Evolutionary conservation across 805 yeast species (phyloP).

Genomic region (Yarrowia bubula): DNA sequence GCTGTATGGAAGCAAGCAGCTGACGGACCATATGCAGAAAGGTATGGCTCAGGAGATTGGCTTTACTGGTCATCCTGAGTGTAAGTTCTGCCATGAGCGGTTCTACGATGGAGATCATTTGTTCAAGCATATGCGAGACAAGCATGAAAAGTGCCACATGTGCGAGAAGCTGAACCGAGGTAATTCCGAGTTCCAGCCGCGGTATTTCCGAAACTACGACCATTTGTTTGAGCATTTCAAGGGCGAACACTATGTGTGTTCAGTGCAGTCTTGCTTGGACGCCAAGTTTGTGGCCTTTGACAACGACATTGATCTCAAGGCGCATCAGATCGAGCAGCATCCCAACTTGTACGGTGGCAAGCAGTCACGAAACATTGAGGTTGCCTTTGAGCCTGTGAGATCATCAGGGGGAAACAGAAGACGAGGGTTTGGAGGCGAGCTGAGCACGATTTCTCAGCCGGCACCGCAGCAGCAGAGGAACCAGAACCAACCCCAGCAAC

Average conservation of each 20-base stretch:
- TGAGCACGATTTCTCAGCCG: conserved; percentile 53
- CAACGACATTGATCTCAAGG: conserved; percentile 79
- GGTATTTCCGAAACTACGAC: conserved; percentile 75
- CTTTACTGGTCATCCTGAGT: conserved; percentile 84
- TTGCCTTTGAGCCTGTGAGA: background rate
- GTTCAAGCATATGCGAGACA: conserved; percentile 72
- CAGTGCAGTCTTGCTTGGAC: conserved; percentile 74
- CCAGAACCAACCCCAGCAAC: background rate
- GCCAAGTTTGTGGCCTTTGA: conserved; percentile 88
- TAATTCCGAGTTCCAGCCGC: conserved; percentile 53
- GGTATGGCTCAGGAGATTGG: conserved; percentile 66
- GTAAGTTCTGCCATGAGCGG: conserved; percentile 74
- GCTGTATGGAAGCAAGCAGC: conserved; percentile 57
- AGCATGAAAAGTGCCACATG: conserved; percentile 85
- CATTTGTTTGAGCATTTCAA: conserved; percentile 72
- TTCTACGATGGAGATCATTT: conserved; percentile 90
- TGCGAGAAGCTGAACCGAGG: conserved; percentile 60
- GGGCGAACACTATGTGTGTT: conserved; percentile 71
- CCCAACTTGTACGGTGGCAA: conserved; percentile 51
- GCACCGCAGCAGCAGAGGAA: conserved; percentile 2
- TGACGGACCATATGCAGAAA: conserved; percentile 64
- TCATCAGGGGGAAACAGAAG: conserved; percentile 28
- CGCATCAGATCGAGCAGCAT: conserved; percentile 85
- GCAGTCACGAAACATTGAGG: conserved; percentile 8
- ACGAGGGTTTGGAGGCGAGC: conserved; percentile 54